Evolutionary conservation across 1,139 yeast species (phyloP).

Genomic region (Scheffersomyces cryptocercus): DNA sequence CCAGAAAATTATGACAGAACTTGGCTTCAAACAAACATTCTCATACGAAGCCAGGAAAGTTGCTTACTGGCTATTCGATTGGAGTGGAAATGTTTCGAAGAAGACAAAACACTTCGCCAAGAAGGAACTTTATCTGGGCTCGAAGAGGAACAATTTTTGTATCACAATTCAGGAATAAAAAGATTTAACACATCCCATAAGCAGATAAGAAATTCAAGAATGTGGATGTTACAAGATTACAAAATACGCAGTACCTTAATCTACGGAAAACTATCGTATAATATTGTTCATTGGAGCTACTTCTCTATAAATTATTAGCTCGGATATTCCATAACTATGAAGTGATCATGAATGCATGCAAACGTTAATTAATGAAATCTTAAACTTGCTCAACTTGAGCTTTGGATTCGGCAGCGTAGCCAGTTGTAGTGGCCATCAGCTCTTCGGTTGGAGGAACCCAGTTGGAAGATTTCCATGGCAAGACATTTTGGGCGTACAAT

Average conservation of each 20-base stretch:
- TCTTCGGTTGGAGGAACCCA: slow-evolving; percentile 48
- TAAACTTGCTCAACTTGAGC: slow-evolving; percentile 18
- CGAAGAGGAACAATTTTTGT: slow-evolving; percentile 64
- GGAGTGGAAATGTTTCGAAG: slow-evolving; percentile 34
- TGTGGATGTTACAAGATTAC: no score
- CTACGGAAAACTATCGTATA: background rate
- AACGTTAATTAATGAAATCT: slow-evolving; percentile 1
- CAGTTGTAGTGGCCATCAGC: slow-evolving; percentile 25
- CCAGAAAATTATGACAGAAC: slow-evolving; percentile 47
- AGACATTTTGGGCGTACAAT: slow-evolving; percentile 49
- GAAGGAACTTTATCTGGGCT: slow-evolving; percentile 52
- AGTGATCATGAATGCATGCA: background rate
- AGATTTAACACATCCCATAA: background rate
- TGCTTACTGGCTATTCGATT: slow-evolving; percentile 71
- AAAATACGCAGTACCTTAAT: no score
- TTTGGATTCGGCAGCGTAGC: slow-evolving; percentile 18
- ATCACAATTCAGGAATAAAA: slow-evolving; percentile 25
- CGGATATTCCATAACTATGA: background rate
- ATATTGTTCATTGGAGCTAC: background rate
- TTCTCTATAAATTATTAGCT: background rate
- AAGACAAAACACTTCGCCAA: slow-evolving; percentile 30
- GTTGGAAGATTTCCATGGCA: slow-evolving; percentile 49
- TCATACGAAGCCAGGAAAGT: slow-evolving; percentile 69
- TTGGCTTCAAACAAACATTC: slow-evolving; percentile 57
- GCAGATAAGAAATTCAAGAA: no score